These are phyloP conservation scores for Cruciata laevipes DNA, from an alignment of 257 asterid genomes.

Conservation along the genomic window DNA sequence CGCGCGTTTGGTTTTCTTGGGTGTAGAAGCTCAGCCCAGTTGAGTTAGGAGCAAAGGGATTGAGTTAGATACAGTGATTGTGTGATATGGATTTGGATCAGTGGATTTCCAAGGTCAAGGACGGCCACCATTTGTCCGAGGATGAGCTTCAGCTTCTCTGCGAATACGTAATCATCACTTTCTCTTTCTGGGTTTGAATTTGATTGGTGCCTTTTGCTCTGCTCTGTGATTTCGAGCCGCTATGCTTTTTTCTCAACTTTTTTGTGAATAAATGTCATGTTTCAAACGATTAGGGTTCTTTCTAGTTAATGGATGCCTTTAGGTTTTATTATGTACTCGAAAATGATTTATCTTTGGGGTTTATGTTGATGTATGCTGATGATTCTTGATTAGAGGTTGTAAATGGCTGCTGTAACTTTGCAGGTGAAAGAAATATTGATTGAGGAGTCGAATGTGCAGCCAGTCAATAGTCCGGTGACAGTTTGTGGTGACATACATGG, in stretches of 20 bases:
- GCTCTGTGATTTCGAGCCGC: background rate
- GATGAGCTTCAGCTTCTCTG: conserved; percentile 99
- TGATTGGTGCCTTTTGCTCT: background rate
- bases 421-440: conserved; percentile 98
- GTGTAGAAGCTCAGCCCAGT: background rate
- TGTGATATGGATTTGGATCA: conserved; percentile 83
- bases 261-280: background rate
- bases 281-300: conserved; percentile 1
- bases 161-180: conserved; percentile 62
- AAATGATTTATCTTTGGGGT: conserved; percentile 5
- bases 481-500: conserved; percentile 99
- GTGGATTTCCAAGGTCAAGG: conserved; percentile 95
- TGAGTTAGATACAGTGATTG: conserved; percentile 8
- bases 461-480: conserved; percentile 97
- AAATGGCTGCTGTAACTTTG: conserved; percentile 6
- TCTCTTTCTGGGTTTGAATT: background rate
- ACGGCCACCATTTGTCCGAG: conserved; percentile 96
- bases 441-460: conserved; percentile 99
- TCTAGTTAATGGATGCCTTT: background rate
- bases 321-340: background rate
- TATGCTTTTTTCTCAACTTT: background rate
- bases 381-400: background rate
- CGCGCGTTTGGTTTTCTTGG: background rate
- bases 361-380: background rate
- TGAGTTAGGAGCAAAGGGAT: background rate